Evolutionary conservation across 2,329 filamentous ascomycete genomes (phyloP), one percentile per base, ranked within the genome.

Genomic region (Escovopsis sp.): DNA sequence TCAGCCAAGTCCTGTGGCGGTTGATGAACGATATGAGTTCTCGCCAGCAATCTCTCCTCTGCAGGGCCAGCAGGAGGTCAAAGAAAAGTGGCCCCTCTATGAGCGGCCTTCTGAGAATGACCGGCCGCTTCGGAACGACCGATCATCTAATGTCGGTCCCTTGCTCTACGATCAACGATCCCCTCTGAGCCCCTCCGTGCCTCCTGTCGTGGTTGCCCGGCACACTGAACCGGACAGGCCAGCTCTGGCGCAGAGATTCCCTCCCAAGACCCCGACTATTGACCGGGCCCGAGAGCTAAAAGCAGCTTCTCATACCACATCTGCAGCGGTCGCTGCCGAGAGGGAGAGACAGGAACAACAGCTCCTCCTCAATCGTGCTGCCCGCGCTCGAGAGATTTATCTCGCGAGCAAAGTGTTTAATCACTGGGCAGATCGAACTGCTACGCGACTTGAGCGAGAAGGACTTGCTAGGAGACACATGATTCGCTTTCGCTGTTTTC

Each of bases 401-500:
- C 65, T 85, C 6, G 61, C 59, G 10, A 61, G 56, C 48, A 63
- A 56, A 47, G 52, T 55, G 15, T 61, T 58, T 45, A 63, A 58
- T 44, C 59, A 60, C 48, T 93, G 85, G 85, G 72, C 73, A 10
- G 70, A 73, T 43, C 67, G 72, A 40, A 72, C 82, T 10, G 70
- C 69, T 6, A 76, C 83, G 12, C 75, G 85, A 53, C 66, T 77
- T 12, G 70, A 77, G 47, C 72, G 75, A 35, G 85, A 82, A 4
- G 75, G 73, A 4, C 68, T 77, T 36, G 85, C 83, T 18, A 72
- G 82, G 47, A 69, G 76, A 47, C 82, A 85, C 55, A 76, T 88
- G 46, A 63, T 91, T 42, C 70, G 80, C 43, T 75, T 65, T 45
- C 63, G 65, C 10, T 64, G 57, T 43, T 64, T 64, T 42, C 52